Percentiles rank a stretch among this genome's conserved stretches.
Evolutionary conservation across 441 rosid genomes (phyloP).

Genomic region (Erysimum cheiri): DNA sequence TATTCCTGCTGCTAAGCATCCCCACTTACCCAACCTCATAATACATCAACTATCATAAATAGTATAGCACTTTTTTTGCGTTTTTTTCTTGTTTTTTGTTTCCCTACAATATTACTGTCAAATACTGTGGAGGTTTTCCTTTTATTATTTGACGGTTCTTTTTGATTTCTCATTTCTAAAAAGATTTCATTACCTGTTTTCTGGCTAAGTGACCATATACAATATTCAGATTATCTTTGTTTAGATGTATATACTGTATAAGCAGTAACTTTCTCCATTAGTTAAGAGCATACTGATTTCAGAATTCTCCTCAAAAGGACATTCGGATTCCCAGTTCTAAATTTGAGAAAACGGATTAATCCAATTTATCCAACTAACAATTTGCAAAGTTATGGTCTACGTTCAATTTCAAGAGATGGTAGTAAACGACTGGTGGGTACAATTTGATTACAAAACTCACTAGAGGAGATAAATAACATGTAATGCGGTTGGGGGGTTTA

Average conservation of each 20-base stretch:
- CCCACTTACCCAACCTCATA: background rate
- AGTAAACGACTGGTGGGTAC: conserved; percentile 1
- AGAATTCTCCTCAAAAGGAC: too few species aligned
- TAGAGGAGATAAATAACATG: conserved; percentile 1
- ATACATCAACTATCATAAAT: conserved; percentile 11
- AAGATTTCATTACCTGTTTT: background rate
- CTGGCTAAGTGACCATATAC: background rate
- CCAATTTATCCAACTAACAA: background rate
- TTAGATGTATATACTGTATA: background rate
- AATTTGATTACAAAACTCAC: conserved; percentile 25
- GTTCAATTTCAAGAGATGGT: background rate
- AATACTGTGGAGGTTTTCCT: conserved; percentile 26
- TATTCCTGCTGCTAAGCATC: background rate
- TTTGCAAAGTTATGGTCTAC: background rate
- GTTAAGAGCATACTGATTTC: background rate
- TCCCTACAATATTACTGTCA: background rate
- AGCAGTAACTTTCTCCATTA: background rate
- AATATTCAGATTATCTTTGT: background rate
- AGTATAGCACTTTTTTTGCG: conserved; percentile 16
- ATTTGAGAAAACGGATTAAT: background rate
- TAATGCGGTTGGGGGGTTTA: background rate
- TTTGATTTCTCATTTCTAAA: background rate
- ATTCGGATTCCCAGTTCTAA: background rate
- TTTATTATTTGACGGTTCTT: conserved; percentile 12
- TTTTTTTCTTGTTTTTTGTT: too few species aligned